Conservation (phyloP, 768 basidiomycete species). For the Amanita jacksonii region DNA sequence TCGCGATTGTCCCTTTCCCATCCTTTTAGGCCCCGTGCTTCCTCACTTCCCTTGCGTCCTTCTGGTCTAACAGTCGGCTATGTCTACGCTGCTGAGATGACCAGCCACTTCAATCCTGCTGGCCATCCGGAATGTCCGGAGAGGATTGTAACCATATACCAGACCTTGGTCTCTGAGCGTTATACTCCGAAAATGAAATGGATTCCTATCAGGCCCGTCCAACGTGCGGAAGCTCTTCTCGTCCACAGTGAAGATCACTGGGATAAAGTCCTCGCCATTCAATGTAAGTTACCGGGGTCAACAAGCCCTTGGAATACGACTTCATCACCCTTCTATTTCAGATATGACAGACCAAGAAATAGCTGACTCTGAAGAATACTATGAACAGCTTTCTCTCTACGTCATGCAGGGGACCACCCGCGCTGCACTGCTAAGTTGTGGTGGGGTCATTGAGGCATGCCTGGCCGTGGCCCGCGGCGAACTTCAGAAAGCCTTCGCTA, state of each 20-base stretch:
- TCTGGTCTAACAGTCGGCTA: constrained; percentile 58
- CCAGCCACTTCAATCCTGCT: constrained; percentile 60
- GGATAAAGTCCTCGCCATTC: constrained; percentile 80
- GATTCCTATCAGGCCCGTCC: constrained; percentile 66
- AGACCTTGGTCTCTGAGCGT: constrained; percentile 47
- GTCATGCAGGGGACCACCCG: constrained; percentile 78
- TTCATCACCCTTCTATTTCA: no score
- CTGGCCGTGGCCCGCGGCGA: constrained; percentile 74
- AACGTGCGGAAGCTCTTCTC: constrained; percentile 70
- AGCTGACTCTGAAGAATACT: constrained; percentile 67
- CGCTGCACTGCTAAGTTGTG: constrained; percentile 83
- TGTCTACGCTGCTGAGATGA: constrained; percentile 84
- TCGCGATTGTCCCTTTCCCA: no score
- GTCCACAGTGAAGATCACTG: constrained; percentile 90
- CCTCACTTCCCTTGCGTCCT: constrained; percentile 31
- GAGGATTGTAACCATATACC: constrained; percentile 72
- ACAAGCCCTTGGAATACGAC: no score
- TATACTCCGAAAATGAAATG: constrained; percentile 66
- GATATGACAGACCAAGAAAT: constrained; percentile 73
- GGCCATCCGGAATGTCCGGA: constrained; percentile 68
- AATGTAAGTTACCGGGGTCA: constrained; percentile 60
- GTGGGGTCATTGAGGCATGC: constrained; percentile 88
- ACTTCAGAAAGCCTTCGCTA: constrained; percentile 83
- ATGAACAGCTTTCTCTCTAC: constrained; percentile 89
- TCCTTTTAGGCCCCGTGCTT: constrained; percentile 25